These are phyloP conservation scores for Blumeria graminis DNA, from an alignment of 2,329 filamentous ascomycete species.

Conservation along the genomic window DNA sequence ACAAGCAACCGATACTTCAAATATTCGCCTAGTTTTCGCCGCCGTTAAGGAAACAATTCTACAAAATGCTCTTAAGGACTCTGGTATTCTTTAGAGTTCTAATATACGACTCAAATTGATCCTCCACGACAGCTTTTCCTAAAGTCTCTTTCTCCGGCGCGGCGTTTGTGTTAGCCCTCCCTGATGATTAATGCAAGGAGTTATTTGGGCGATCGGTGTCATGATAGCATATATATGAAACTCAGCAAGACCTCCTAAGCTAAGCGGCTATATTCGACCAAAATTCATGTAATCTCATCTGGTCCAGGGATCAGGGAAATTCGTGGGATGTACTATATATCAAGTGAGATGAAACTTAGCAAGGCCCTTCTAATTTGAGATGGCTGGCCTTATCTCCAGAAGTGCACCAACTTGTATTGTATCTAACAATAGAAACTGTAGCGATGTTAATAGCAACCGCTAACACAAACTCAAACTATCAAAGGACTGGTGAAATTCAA, in stretches of 20 bases:
- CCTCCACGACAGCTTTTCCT: constrained; percentile 5
- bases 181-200: constrained; percentile 1
- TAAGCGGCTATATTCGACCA: constrained; percentile 9
- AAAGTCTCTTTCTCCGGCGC: constrained; percentile 7
- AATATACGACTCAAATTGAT: constrained; percentile 8
- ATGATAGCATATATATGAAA: constrained; percentile 5
- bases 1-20: constrained; percentile 95
- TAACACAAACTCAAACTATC: background rate
- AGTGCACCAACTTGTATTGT: background rate
- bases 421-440: background rate
- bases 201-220: constrained; percentile 9
- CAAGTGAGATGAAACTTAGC: background rate
- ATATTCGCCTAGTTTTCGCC: constrained; percentile 91
- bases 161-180: constrained; percentile 10
- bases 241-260: background rate
- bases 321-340: background rate
- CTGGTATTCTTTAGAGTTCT: constrained; percentile 55
- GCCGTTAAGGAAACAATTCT: constrained; percentile 97
- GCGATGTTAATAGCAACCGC: too few relatives aligned
- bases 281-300: background rate
- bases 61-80: constrained; percentile 95
- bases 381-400: background rate
- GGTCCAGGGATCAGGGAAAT: background rate
- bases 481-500: background rate
- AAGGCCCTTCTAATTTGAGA: background rate